Base-by-base conservation (phyloP, 2,329 filamentous ascomycete genomes). In the Monilinia fructigena region DNA sequence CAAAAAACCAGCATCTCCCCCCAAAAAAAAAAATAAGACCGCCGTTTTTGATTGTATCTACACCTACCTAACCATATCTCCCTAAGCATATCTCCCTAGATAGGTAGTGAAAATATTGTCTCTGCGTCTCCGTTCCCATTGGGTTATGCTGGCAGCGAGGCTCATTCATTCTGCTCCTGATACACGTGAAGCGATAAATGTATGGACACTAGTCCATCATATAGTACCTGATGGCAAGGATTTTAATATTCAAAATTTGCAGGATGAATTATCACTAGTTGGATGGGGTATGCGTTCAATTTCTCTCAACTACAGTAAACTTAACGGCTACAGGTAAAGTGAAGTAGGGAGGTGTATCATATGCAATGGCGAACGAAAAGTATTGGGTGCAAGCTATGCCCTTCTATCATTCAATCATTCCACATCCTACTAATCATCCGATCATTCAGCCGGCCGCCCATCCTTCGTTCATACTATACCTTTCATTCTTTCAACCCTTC, bases 341-440 rank as follows among this genome's bases (percentile, higher is more conserved):
- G 23, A 10, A n/a, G 14, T 4, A 18, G 54, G n/a, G 42, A 26
- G 38, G 35, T 52, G 48, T 50, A 38, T 50, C n/a, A 38, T 26
- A 8, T 8, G 45, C 26, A 14, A 35, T n/a, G 45, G 14, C 31
- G 45, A 50, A 61, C 28, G 20, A 50, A 61, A 40, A 52, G 28
- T 38, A 23, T 48, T 40, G 58, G 10, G 48, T 50, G 48, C n/a
- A 50, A 50, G n/a, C 11, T 26, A n/a, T 31, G 47, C 45, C 28
- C 58, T 26, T 61, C 45, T 50, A 61, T 61, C 58, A 50, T 61
- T 60, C 58, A 61, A 40, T 52, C 58, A 61, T 61, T 50, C 58
- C 58, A 61, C 20, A 23, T 60, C 28, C 45, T n/a, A 28, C 56
- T 45, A 50, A 35, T 47, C 28, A 10, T 38, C 38, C 56, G 56